Conservation (phyloP, 2,329 filamentous ascomycete genomes). For the Curvularia spicifera region DNA sequence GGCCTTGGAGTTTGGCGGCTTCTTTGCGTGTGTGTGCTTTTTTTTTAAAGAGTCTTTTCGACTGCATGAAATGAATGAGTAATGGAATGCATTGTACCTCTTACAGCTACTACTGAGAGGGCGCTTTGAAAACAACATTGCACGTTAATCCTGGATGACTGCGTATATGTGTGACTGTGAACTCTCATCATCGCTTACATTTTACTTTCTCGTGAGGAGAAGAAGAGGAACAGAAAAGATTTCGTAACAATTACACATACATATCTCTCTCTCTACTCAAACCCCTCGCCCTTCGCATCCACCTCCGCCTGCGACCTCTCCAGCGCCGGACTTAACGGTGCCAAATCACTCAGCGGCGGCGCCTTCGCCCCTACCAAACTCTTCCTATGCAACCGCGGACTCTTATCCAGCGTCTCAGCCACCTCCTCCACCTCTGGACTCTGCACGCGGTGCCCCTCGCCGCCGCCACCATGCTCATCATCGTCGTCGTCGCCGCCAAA, state of each 20-base stretch:
- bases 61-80: conserved; percentile 17
- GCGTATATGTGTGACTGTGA: too few species aligned
- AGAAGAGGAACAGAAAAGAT: background rate
- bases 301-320: conserved; percentile 35
- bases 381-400: conserved; percentile 51
- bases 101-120: too few species aligned
- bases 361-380: conserved; percentile 49
- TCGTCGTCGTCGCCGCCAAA: conserved; percentile 46
- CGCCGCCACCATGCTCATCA: conserved; percentile 27
- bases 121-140: too few species aligned
- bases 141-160: too few species aligned
- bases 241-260: conserved; percentile 10
- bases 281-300: conserved; percentile 37
- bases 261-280: conserved; percentile 32
- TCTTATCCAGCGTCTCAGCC: conserved; percentile 45
- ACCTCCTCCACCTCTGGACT: conserved; percentile 45
- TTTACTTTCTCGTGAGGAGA: background rate
- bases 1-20: conserved; percentile 38
- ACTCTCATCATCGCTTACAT: background rate
- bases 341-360: conserved; percentile 29
- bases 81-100: conserved; percentile 1
- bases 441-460: conserved; percentile 15
- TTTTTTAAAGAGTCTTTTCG: background rate
- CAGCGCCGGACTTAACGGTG: conserved; percentile 38
- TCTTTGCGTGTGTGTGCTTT: background rate